Base-by-base conservation (phyloP, 2,329 filamentous ascomycete genomes). In the Emmonsiellopsis sp. region DNA sequence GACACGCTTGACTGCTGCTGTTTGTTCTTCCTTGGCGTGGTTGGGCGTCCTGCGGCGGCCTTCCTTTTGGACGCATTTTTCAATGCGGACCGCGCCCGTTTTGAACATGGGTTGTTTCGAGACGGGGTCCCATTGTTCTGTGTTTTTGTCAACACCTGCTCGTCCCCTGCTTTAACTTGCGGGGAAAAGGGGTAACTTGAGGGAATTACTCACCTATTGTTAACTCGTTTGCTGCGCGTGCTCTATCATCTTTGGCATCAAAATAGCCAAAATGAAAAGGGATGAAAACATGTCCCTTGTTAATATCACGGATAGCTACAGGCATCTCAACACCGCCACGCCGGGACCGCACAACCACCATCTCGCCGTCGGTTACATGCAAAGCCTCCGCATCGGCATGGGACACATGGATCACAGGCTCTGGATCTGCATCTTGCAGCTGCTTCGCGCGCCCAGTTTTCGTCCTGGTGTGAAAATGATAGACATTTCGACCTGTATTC, bases 261-360 rank as follows among this genome's bases (percentile, higher is more conserved):
- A 60, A 71, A 49, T 71, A 70, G 7, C 67, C 67, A 58, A 67
- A 70, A 50, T 72, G 69, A 45, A 72, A 71, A 2, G 68, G 68
- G n/a, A 70, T 67, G 47, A 72, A 72, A 5, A 65, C 62, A 47
- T 70, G 66, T 2, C 68, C 67, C 16, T 60, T 37, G 9, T 50
- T 52, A 8, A 68, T 67, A 3, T 60, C 53, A 0, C 67, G 67
- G 4, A 68, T 57, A n/a, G 52, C 53, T 6, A 61, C 66, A 7
- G 55, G 58, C 8, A 70, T 32, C 53, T 70, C 63, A 7, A 70
- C 61, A 7, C 55, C 55, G 1, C 69, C 69, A 5, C 67, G 47
- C 15, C 63, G 53, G 0, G 66, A 69, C 44, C 57, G 52, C 5
- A 70, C 65, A 11, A 69, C 37, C 2, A 70, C 65, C 52, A 61